Percentiles rank a stretch among this genome's conserved stretches.
Conservation (phyloP, 305 asterid genomes). For the Nicotiana rustica region DNA sequence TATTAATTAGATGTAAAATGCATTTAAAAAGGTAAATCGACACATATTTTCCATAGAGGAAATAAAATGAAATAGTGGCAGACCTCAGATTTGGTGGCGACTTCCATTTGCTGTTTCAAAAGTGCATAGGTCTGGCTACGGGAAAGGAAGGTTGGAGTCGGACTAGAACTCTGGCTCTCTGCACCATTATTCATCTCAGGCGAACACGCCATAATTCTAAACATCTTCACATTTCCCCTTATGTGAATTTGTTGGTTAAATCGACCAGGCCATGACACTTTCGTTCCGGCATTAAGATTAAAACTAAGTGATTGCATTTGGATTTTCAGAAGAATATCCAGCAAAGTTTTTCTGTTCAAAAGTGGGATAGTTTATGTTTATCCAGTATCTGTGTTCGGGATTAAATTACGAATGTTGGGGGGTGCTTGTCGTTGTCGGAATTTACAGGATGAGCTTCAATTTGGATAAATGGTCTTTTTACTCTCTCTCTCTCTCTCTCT, state of each 20-base stretch:
- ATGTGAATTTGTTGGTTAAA: slow-evolving; percentile 39
- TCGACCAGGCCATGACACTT: slow-evolving; percentile 48
- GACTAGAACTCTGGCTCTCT: slow-evolving; percentile 41
- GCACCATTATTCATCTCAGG: slow-evolving; percentile 42
- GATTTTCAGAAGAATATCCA: neutral
- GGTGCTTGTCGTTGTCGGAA: neutral
- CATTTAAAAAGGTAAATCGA: neutral
- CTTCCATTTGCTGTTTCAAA: slow-evolving; percentile 81
- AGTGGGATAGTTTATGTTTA: neutral
- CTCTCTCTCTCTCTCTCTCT: neutral
- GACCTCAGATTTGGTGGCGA: slow-evolving; percentile 90
- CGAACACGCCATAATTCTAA: slow-evolving; percentile 56
- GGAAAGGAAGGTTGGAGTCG: slow-evolving; percentile 49
- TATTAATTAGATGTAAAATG: neutral
- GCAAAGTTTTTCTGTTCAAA: neutral
- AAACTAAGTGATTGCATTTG: slow-evolving; percentile 62
- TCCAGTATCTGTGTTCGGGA: neutral
- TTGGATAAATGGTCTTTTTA: neutral
- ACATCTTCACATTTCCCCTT: slow-evolving; percentile 40
- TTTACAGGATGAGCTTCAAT: neutral
- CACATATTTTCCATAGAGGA: neutral
- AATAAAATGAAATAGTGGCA: neutral
- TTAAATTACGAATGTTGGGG: neutral
- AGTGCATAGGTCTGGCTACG: slow-evolving; percentile 73
- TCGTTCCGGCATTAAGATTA: slow-evolving; percentile 48